Conservation (phyloP, 768 basidiomycete genomes). For the Boletus vermiculosoides region DNA sequence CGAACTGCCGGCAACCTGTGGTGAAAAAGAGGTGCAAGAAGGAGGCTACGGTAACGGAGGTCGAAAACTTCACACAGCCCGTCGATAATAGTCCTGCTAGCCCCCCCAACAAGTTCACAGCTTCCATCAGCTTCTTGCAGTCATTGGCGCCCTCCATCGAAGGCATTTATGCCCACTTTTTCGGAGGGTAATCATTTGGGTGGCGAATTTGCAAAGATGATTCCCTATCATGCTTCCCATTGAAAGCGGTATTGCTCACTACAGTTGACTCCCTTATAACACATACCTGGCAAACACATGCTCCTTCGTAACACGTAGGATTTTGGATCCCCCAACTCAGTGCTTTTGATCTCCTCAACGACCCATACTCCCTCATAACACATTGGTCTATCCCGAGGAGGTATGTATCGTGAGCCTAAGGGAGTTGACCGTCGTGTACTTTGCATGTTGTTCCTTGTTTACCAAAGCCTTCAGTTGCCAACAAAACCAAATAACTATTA, state of each 20-base stretch:
- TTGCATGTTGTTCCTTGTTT: constrained; percentile 14
- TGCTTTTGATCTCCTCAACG: too few species aligned
- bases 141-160: constrained; percentile 1
- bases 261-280: too few species aligned
- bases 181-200: neutral
- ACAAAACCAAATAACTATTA: constrained; percentile 23
- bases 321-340: too few species aligned
- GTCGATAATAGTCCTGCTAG: neutral
- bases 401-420: too few species aligned
- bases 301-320: too few species aligned
- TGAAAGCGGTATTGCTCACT: too few species aligned
- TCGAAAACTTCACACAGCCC: neutral
- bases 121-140: neutral
- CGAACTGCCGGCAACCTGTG: neutral
- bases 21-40: neutral
- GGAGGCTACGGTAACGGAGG: neutral
- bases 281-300: too few species aligned
- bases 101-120: neutral
- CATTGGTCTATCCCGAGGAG: too few species aligned
- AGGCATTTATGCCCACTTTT: neutral
- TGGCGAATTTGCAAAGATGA: neutral
- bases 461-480: constrained; percentile 9
- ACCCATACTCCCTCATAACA: too few species aligned
- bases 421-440: too few species aligned
- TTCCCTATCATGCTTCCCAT: neutral